Conservation (phyloP, 495 filamentous ascomycete species). For the Neurospora pannonica region DNA sequence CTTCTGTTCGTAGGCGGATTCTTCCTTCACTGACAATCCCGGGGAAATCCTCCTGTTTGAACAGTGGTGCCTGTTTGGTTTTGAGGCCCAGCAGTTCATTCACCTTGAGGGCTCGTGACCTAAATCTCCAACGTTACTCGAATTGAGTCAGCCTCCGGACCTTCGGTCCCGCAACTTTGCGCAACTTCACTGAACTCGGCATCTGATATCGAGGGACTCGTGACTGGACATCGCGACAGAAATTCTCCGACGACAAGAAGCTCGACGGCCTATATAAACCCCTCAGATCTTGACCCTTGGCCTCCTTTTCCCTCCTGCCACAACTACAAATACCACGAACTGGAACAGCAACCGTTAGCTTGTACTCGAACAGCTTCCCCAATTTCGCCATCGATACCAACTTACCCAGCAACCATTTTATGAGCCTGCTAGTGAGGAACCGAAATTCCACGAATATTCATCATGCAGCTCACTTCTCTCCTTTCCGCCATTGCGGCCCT, state of each 20-base stretch:
- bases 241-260: not conserved
- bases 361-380: not conserved
- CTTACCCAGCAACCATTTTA: not conserved
- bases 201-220: not conserved
- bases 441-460: not conserved
- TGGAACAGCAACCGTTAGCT: not conserved
- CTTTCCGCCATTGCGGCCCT: not conserved
- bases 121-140: not conserved
- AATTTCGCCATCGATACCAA: not conserved
- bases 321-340: not conserved
- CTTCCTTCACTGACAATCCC: not conserved
- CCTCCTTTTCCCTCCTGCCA: not conserved
- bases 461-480: not conserved
- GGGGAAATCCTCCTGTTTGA: not conserved
- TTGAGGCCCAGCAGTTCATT: not conserved
- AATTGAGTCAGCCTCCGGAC: not conserved
- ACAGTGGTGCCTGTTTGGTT: not conserved
- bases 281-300: not conserved
- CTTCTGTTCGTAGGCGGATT: not conserved
- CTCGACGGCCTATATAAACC: not conserved
- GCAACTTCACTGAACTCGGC: not conserved
- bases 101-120: not conserved
- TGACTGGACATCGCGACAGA: not conserved
- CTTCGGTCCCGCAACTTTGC: not conserved
- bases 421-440: not conserved